phyloP scores from a whole-genome alignment of 1,139 yeast genomes.

The Yamadazyma conglobata region DNA sequence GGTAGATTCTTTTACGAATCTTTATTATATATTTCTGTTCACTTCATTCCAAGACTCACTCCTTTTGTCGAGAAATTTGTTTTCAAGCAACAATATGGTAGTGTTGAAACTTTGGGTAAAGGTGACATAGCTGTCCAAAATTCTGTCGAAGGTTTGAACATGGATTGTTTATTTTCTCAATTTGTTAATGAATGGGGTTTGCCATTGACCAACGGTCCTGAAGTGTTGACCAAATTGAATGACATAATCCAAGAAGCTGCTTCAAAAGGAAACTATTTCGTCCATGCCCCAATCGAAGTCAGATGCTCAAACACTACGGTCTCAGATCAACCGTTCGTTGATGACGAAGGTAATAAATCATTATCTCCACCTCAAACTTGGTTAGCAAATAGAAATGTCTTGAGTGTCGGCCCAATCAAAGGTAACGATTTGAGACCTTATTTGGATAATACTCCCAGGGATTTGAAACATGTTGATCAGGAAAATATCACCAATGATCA shows the following conservation, averaged over 20 bases:
- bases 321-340: slow-evolving; percentile 37
- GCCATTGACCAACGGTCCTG: slow-evolving; percentile 75
- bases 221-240: slow-evolving; percentile 62
- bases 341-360: slow-evolving; percentile 45
- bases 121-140: slow-evolving; percentile 73
- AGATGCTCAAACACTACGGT: slow-evolving; percentile 85
- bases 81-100: slow-evolving; percentile 80
- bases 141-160: slow-evolving; percentile 83
- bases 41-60: slow-evolving; percentile 67
- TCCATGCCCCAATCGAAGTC: slow-evolving; percentile 94
- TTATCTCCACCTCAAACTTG: slow-evolving; percentile 40
- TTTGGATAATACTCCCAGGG: slow-evolving; percentile 72
- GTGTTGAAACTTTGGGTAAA: slow-evolving; percentile 61
- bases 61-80: slow-evolving; percentile 84
- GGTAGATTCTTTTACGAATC: slow-evolving; percentile 81
- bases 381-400: slow-evolving; percentile 34
- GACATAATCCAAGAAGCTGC: slow-evolving; percentile 63
- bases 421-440: slow-evolving; percentile 83
- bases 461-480: slow-evolving; percentile 46
- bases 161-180: slow-evolving; percentile 94
- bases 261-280: slow-evolving; percentile 59
- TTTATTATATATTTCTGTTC: slow-evolving; percentile 75
- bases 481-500: slow-evolving; percentile 67
- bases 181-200: slow-evolving; percentile 97
- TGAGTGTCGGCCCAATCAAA: slow-evolving; percentile 67